Evolutionary conservation across 164 flowering plant genomes (phyloP), one percentile per base, ranked within the genome.

Genomic region (Vitis vinifera): DNA sequence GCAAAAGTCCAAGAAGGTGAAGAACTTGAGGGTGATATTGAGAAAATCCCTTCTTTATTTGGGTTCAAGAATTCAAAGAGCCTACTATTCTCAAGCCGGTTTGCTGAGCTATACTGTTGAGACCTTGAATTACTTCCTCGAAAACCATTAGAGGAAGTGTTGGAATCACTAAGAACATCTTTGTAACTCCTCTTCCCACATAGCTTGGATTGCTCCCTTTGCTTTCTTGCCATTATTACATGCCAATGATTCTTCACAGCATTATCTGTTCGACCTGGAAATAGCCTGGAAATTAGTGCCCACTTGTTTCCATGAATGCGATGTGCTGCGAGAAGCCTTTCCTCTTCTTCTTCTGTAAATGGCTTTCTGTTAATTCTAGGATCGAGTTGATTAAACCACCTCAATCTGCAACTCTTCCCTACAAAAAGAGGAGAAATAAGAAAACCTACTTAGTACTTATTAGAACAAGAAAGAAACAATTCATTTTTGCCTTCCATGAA

Each of bases 171-270:
- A 29, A 56, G 60, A 72, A 59, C 51, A 37, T 79, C 82, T 71
- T 75, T 79, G 70, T 68, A 68, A 44, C 76, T 81, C 68, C 82
- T 82, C 65, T 85, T 86, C 2, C 87, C 84, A 59, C 73, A 76
- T 2, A 81, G 75, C 71, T 86, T 88, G 65, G 91, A 84, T 44
- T 82, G 73, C 59, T 93, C 89, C 57, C 94, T 82, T 65, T 87
- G 91, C 71, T 75, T 86, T 69, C 96, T 80, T 4, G 97, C 94
- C 94, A 89, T 92, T 65, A 92, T 86, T 2, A 92, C 97, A 69
- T 92, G 97, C 95, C 96, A 92, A 58, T 92, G 97, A 47, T 92
- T 92, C 86, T 92, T 92, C 58, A 92, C 96, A 0, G 94, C 93
- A 63, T 92, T 92, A 31, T 92, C 97, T 0, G 97, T 92, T 64